Evolutionary conservation across 805 yeast genomes (phyloP), one percentile per base, ranked within the genome.

Genomic region (Starmerella ratchasimensis): DNA sequence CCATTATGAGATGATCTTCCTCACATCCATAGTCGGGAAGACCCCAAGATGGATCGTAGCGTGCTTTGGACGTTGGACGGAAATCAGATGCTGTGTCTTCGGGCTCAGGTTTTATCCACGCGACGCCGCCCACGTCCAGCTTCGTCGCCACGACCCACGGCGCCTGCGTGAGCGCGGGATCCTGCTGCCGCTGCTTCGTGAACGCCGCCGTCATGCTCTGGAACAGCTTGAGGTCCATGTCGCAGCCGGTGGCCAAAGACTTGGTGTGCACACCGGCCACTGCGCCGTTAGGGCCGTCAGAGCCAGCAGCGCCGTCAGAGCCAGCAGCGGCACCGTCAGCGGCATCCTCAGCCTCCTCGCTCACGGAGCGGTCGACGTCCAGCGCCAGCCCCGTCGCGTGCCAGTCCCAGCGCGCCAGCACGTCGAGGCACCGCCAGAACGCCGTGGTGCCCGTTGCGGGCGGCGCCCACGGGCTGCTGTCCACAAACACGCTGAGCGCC

Each of bases 391-490:
- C 79, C 33, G 78, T 83, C 45, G 80, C 93, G 50, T 72, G 78
- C 98, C 98, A 90, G 57, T 90, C 84, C 98, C 98, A 90, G 30
- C 60, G 60, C 19, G 93, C 68, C 31, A 90, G 56, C 50, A 78
- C 80, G 33, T 71, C 63, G 27, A 90, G 55, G 10, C 76, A 69
- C 42, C 90, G 75, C 41, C 81, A 61, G 54, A 90, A 83, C 5
- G 94, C 98, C 38, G 78, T 69, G 44, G 74, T 76, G 7, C 78
- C 74, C 38, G 88, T 75, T 20, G 77, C 72, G 3, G 98, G 97
- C 2, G 73, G 68, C 1, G 73, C 67, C 60, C 70, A 86, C n/a
- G 96, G 94, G 0, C 80, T 75, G 7, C 86, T 76, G 53, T 84
- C 93, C 32, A 83, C 78, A 61, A 88, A 90, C 15, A 82, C 81